Evolutionary conservation across 495 filamentous ascomycete species (phyloP), one percentile per base, ranked within the genome.

Genomic region (Penicillium mononematosum): DNA sequence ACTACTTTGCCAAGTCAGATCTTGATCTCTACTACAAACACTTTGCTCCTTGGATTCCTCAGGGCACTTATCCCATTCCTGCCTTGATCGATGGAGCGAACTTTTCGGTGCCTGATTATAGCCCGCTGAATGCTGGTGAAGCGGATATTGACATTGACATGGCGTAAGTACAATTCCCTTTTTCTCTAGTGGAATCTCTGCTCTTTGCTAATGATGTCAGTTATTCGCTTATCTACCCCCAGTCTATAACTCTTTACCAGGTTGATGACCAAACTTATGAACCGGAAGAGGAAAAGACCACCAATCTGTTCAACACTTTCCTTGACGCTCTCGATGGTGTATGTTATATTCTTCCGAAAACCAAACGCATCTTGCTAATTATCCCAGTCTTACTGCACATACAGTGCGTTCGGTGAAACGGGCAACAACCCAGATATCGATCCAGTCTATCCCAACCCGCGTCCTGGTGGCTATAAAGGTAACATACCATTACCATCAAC

Each of bases 301-400:
- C 73, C 42, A 75, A 74, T 14, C 72, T 80, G 24, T 79, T 76
- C 61, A 73, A 74, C 55, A 74, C 71, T 10, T 80, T 83, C 64
- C 78, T 79, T 54, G 78, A 84, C 55, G 83, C 81, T 38, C 77
- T 86, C 39, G 84, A 85, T 58, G 83, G 79, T 5, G 66, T 69
- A 62, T 10, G 61, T 65, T 2, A n/a, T 16, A n/a, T 5, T 36
- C 2, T 25, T 2, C 17, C 1, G n/a, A 31, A 16, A 4, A 4
- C 14, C 5, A 44, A 36, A 24, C 29, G 7, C 7, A 11, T 17
- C 3, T 25, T 41, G 10, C 51, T 68, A 24, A 65, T 20, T 2
- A 6, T 29, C 11, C 11, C 9, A 68, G 65, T 69, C 67, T 9
- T 68, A 68, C 46, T 68, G 65, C 53, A 66, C 65, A 11, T 68